These are phyloP conservation scores for Cladophialophora carrionii DNA, from an alignment of 2,329 filamentous ascomycete species.

Conservation along the genomic window DNA sequence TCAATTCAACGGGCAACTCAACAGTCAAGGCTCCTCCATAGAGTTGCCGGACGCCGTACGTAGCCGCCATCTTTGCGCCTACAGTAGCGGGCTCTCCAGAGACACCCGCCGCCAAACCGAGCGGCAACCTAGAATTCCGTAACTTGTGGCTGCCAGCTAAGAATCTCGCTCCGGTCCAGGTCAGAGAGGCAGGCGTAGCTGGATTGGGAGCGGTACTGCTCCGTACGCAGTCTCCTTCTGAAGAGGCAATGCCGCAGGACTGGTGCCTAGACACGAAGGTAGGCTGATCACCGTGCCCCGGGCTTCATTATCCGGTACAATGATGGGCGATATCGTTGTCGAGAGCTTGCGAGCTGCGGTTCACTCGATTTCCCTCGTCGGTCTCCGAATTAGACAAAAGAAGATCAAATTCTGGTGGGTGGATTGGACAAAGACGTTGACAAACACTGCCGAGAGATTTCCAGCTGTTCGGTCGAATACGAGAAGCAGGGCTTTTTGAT, in stretches of 20 bases:
- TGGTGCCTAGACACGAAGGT: neutral
- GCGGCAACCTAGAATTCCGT: neutral
- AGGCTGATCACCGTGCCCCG: neutral
- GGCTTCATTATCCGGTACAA: neutral
- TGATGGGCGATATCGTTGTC: too few relatives aligned
- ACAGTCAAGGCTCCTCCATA: conserved; percentile 38
- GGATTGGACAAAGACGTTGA: neutral
- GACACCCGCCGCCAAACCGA: neutral
- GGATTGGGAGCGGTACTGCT: neutral
- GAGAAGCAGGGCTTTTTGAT: neutral
- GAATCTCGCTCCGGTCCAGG: neutral
- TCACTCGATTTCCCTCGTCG: neutral
- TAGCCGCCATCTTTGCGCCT: neutral
- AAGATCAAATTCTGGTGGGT: neutral
- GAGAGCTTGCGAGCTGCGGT: too few relatives aligned
- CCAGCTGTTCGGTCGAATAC: neutral
- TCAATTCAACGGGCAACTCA: conserved; percentile 33
- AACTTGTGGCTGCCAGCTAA: neutral
- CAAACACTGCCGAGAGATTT: neutral
- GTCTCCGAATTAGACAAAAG: neutral
- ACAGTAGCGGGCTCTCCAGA: too few relatives aligned
- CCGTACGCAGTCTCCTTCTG: neutral
- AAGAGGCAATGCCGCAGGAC: neutral
- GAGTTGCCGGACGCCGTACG: conserved; percentile 30
- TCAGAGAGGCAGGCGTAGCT: neutral